A percentile compares a stretch with the other conserved stretches of the same genome.
Evolutionary conservation across 2,329 filamentous ascomycete species (phyloP).

Genomic region (Aureobasidium sp.): DNA sequence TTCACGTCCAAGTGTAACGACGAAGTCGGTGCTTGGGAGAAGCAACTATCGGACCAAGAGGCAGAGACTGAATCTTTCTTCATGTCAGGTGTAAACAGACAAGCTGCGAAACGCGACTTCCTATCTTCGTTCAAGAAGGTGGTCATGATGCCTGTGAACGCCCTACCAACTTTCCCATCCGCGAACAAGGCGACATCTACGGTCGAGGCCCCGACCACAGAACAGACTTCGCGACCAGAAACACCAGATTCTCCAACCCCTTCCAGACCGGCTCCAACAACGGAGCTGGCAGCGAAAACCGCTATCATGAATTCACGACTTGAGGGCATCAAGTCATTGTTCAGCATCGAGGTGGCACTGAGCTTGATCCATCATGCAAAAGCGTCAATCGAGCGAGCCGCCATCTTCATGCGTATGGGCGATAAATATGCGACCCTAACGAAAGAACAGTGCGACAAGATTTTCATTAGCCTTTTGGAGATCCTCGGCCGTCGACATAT

Average conservation of each 20-base stretch:
- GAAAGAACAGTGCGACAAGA: slow-evolving; percentile 77
- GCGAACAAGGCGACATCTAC: slow-evolving; percentile 29
- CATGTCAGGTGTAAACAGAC: slow-evolving; percentile 90
- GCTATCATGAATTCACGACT: slow-evolving; percentile 92
- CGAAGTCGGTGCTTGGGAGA: slow-evolving; percentile 81
- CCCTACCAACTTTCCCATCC: slow-evolving; percentile 63
- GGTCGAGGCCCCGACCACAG: slow-evolving; percentile 22
- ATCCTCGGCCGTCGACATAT: slow-evolving; percentile 82
- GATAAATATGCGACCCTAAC: slow-evolving; percentile 72
- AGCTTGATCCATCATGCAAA: slow-evolving; percentile 86
- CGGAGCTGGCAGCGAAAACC: slow-evolving; percentile 93
- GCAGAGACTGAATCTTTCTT: slow-evolving; percentile 86
- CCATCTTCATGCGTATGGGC: slow-evolving; percentile 72
- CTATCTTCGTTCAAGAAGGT: slow-evolving; percentile 96
- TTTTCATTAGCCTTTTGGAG: slow-evolving; percentile 78
- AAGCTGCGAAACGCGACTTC: slow-evolving; percentile 95
- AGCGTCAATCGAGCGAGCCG: slow-evolving; percentile 74
- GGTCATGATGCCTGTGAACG: slow-evolving; percentile 97
- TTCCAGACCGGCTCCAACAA: slow-evolving; percentile 63
- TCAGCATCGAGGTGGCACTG: slow-evolving; percentile 92
- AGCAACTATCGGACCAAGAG: slow-evolving; percentile 83
- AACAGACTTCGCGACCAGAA: slow-evolving; percentile 21
- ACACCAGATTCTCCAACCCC: slow-evolving; percentile 32
- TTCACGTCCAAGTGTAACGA: slow-evolving; percentile 71
- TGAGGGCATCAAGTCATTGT: slow-evolving; percentile 89